Evolutionary conservation across 345 rosid species (phyloP), one percentile per base, ranked within the genome.

Genomic region (Syzygium aqueum): DNA sequence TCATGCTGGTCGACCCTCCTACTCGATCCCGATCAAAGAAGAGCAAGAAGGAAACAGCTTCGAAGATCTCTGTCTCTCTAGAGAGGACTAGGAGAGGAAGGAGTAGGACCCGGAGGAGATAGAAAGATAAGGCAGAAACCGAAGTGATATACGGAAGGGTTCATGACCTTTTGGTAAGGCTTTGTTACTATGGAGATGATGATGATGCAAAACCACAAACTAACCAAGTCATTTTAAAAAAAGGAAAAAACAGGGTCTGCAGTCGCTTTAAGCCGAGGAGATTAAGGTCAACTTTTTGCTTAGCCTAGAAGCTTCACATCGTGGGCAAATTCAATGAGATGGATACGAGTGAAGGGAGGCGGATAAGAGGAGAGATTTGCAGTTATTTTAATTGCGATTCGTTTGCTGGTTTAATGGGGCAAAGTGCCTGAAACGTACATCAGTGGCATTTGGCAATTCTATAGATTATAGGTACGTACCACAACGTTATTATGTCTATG

Each of bases 1-100:
- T 28, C 96, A 95, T 93, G 46, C 86, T 85, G 87, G 33, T n/a
- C 57, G 23, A 61, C 15, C 16, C n/a, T 16, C 37, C 37, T 53
- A 4, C 80, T 84, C 52, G 57, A 52, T 53, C 56, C 56, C 22
- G 85, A 83, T 53, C 53, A n/a, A 51, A 51, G 51, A 27, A 86
- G 77, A 37, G 59, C 57, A 1, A 28, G 65, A 84, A 51, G 17
- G 21, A 37, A 37, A 5, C 46, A 52, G 52, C 56, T 84, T 11
- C 78, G 6, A 54, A 28, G 61, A 84, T 84, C 21, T 53, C 14
- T 43, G 37, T n/a, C 28, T n/a, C 28, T n/a, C 37, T 13, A 3
- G 73, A 61, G 73, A n/a, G 73, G 33, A 61, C 73, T 6, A n/a
- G 10, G 73, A 0, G n/a, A n/a, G 10, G 73, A 0, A 61, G 33